phyloP scores from a whole-genome alignment of 2,329 filamentous ascomycete genomes.

The Colletotrichum abscissum region DNA sequence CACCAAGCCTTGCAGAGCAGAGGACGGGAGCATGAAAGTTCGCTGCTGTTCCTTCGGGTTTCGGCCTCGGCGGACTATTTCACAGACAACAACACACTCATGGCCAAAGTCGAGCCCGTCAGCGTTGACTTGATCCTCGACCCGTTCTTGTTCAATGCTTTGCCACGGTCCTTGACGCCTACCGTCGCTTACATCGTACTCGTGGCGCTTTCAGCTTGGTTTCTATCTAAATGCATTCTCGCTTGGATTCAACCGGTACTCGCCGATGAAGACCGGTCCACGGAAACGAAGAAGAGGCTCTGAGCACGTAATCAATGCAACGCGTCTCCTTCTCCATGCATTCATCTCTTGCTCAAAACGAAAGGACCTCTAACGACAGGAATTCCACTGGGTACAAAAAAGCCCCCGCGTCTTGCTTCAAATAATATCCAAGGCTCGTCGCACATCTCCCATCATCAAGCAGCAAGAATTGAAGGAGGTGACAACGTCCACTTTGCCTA shows the following conservation, averaged over 20 bases:
- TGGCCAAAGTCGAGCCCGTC: constrained; percentile 80
- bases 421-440: background rate
- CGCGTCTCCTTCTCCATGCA: constrained; percentile 13
- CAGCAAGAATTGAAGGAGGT: constrained; percentile 2
- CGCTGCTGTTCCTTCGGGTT: constrained; percentile 78
- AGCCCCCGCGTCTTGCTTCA: background rate
- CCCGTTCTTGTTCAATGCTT: constrained; percentile 81
- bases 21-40: constrained; percentile 45
- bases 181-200: constrained; percentile 75
- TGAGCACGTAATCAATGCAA: constrained; percentile 18
- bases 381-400: constrained; percentile 24
- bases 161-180: constrained; percentile 82
- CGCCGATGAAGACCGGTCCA: constrained; percentile 38
- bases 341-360: constrained; percentile 22
- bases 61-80: constrained; percentile 87
- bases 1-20: constrained; percentile 34
- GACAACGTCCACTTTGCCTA: background rate
- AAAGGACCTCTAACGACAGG: constrained; percentile 24
- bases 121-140: constrained; percentile 87
- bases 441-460: background rate
- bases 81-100: constrained; percentile 77
- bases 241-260: constrained; percentile 44
- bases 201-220: constrained; percentile 64
- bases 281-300: constrained; percentile 53
- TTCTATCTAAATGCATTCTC: constrained; percentile 53